A percentile compares a stretch with the other conserved stretches of the same genome.
phyloP scores from a whole-genome alignment of 352 stramenopile species.

The Phytophthora tentaculata region DNA sequence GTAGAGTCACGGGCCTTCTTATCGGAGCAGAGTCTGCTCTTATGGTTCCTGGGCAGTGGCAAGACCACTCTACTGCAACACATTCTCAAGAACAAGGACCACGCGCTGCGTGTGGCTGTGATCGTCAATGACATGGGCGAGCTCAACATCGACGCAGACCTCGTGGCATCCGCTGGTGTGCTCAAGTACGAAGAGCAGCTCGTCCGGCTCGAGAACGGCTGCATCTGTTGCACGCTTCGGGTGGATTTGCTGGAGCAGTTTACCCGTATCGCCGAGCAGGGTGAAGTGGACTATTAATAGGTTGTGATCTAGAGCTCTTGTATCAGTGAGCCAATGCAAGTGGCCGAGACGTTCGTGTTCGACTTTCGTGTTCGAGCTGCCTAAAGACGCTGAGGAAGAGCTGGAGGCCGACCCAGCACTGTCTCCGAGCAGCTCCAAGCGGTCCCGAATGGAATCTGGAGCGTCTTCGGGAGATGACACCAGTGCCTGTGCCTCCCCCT shows the following conservation, averaged over 20 bases:
- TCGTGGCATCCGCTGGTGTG: slow-evolving; percentile 60
- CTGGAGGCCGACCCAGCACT: slow-evolving; percentile 25
- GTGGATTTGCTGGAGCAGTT: slow-evolving; percentile 89
- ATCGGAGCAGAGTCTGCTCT: too few species aligned
- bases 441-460: slow-evolving; percentile 40
- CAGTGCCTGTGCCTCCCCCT: slow-evolving; percentile 3
- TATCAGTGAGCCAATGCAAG: slow-evolving; percentile 94
- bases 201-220: slow-evolving; percentile 88
- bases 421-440: slow-evolving; percentile 37
- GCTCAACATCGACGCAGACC: slow-evolving; percentile 89
- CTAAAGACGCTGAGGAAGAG: slow-evolving; percentile 34
- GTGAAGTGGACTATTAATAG: slow-evolving; percentile 92
- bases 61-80: slow-evolving; percentile 96
- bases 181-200: slow-evolving; percentile 87
- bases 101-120: slow-evolving; percentile 77
- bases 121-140: slow-evolving; percentile 94
- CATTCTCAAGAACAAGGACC: slow-evolving; percentile 86
- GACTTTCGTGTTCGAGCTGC: slow-evolving; percentile 89
- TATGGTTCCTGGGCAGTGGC: slow-evolving; percentile 94
- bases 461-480: slow-evolving; percentile 38
- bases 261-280: slow-evolving; percentile 58
- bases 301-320: slow-evolving; percentile 95
- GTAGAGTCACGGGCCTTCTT: too few species aligned
- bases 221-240: slow-evolving; percentile 92
- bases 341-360: too few species aligned